Evolutionary conservation across 805 yeast genomes (phyloP).

Genomic region (Wickerhamiella cacticola): DNA sequence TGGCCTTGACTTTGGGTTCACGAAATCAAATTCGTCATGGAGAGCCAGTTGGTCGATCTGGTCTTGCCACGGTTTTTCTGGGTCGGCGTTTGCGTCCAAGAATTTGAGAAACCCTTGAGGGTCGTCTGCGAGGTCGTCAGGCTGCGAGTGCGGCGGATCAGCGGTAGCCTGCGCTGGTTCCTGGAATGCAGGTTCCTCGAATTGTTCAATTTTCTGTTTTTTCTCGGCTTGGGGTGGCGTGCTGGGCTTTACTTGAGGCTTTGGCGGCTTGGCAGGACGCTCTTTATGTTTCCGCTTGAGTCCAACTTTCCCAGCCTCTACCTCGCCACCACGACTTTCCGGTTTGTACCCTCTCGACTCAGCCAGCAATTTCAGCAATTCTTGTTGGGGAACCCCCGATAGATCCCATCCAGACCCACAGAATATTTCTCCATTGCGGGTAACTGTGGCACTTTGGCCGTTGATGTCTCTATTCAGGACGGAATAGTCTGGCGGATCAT

Average conservation of each 20-base stretch:
- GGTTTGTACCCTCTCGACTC: constrained; percentile 6
- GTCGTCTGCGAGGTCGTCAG: background rate
- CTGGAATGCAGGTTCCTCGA: constrained; percentile 2
- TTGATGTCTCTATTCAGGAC: background rate
- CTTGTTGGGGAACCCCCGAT: background rate
- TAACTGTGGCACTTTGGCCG: background rate
- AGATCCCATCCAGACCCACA: constrained; percentile 2
- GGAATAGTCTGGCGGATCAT: constrained; percentile 5
- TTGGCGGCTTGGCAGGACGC: background rate
- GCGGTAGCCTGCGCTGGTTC: background rate
- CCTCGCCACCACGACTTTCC: too few species aligned
- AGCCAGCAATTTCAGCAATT: constrained; percentile 1
- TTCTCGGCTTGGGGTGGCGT: background rate
- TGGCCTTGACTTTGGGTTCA: constrained; percentile 30
- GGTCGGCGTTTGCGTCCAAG: constrained; percentile 2
- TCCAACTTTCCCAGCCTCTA: too few species aligned
- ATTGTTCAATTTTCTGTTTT: background rate
- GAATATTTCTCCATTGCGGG: background rate
- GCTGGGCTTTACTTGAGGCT: background rate
- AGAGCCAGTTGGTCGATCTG: constrained; percentile 33
- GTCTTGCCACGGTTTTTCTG: constrained; percentile 34
- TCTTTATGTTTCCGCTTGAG: too few species aligned
- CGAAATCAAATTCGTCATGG: constrained; percentile 34
- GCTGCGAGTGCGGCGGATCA: background rate
- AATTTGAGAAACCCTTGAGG: constrained; percentile 3